A percentile compares a stretch with the other conserved stretches of the same genome.
Evolutionary conservation across 257 asterid species (phyloP).

Genomic region (Linderniella brevidens): DNA sequence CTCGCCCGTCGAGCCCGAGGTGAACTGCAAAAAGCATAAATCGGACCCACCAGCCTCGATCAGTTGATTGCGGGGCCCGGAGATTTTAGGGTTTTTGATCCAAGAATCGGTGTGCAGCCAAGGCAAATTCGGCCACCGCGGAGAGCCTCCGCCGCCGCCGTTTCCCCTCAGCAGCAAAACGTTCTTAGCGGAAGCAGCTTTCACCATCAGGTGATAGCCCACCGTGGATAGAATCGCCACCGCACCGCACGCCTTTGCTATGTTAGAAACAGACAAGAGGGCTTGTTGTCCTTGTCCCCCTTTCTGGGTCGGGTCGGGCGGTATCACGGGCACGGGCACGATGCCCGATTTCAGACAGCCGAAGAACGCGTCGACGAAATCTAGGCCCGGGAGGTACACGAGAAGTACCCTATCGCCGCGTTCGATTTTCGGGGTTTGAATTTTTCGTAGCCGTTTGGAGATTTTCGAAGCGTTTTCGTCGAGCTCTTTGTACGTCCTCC

Average conservation of each 20-base stretch:
- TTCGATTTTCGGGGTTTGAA: slow-evolving; percentile 21
- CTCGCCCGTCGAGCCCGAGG: slow-evolving; percentile 60
- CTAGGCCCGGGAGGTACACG: slow-evolving; percentile 48
- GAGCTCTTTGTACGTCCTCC: slow-evolving; percentile 33
- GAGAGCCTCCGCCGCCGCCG: slow-evolving; percentile 13
- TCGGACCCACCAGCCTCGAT: slow-evolving; percentile 16
- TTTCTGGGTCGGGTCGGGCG: slow-evolving; percentile 41
- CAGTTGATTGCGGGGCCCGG: slow-evolving; percentile 7
- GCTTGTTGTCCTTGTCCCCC: slow-evolving; percentile 34
- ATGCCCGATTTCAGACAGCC: slow-evolving; percentile 51
- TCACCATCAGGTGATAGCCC: slow-evolving; percentile 34
- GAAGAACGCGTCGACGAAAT: slow-evolving; percentile 49
- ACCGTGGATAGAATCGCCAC: slow-evolving; percentile 45
- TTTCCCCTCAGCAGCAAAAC: slow-evolving; percentile 16
- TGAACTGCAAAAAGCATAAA: slow-evolving; percentile 49
- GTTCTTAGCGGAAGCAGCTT: slow-evolving; percentile 32
- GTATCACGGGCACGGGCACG: slow-evolving; percentile 45
- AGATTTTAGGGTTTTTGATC: slow-evolving; percentile 25
- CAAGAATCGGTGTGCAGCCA: slow-evolving; percentile 58
- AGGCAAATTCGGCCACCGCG: slow-evolving; percentile 38
- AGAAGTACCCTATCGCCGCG: slow-evolving; percentile 43
- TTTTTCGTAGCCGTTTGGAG: slow-evolving; percentile 19
- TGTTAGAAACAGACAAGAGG: slow-evolving; percentile 33
- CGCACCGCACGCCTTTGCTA: slow-evolving; percentile 44
- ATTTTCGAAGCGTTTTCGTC: slow-evolving; percentile 31